phyloP scores from a whole-genome alignment of 2,329 filamentous ascomycete genomes.

The Xylariaceae sp. region DNA sequence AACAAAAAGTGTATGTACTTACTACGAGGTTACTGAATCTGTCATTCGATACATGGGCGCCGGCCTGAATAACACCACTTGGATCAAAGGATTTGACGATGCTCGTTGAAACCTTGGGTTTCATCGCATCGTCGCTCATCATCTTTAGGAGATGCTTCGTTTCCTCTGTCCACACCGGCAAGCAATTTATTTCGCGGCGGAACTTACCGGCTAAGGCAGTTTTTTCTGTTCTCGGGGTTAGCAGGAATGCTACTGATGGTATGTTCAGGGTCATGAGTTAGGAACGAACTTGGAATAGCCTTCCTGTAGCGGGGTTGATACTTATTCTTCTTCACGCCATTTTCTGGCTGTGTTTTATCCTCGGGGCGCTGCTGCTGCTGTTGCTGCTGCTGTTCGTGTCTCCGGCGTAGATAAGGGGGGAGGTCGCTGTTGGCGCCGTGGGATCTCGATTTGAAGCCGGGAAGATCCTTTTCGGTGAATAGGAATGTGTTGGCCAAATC shows the following conservation, averaged over 20 bases:
- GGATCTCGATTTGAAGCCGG: slow-evolving; percentile 63
- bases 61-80: slow-evolving; percentile 52
- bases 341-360: slow-evolving; percentile 42
- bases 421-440: slow-evolving; percentile 54
- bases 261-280: slow-evolving; percentile 27
- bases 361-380: slow-evolving; percentile 34
- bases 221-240: slow-evolving; percentile 52
- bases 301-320: slow-evolving; percentile 60
- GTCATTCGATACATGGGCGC: slow-evolving; percentile 43
- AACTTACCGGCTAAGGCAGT: slow-evolving; percentile 70
- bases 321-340: slow-evolving; percentile 40
- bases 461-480: slow-evolving; percentile 89
- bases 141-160: slow-evolving; percentile 56
- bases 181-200: slow-evolving; percentile 68
- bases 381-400: slow-evolving; percentile 36
- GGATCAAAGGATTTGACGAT: slow-evolving; percentile 39
- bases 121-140: slow-evolving; percentile 54
- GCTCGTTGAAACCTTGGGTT: slow-evolving; percentile 52
- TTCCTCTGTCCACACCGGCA: slow-evolving; percentile 66
- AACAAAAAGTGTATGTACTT: slow-evolving; percentile 29
- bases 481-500: slow-evolving; percentile 80
- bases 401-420: slow-evolving; percentile 48
- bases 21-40: slow-evolving; percentile 53
- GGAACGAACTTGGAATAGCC: slow-evolving; percentile 65
- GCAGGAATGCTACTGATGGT: slow-evolving; percentile 1